Base-by-base conservation (phyloP, 202 grass and related monocot genomes). In the Hordeum pubiflorum region DNA sequence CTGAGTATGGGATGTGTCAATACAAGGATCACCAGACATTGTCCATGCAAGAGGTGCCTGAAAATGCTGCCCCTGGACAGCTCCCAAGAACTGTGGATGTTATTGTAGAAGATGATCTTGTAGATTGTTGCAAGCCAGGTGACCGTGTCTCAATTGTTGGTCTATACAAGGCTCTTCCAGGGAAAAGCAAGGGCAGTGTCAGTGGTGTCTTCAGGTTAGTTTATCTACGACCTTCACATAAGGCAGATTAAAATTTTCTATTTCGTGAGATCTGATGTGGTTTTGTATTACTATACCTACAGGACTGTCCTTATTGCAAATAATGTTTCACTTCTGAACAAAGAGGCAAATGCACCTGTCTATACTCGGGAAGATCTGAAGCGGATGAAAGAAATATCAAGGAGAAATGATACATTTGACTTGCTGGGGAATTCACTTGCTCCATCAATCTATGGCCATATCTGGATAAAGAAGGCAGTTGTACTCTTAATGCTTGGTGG, bases 121-220 rank as follows among this genome's bases (percentile, higher is more conserved):
- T 99, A 40, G 96, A 99, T 91, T 99, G 80, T 93, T 99, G 96
- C 73, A 99, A 99, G 60, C 96, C 96, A 58, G 96, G 96, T 57
- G 96, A 99, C 17, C 92, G 92, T 69, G 92, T 99, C 41, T 87
- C 96, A 83, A 95, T 95, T 76, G 96, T 95, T 8, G 96, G 96
- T n/a, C 82, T 98, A 44, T 93, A 95, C 79, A 98, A 98, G 85
- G 96, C 96, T 80, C 85, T 98, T 75, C 90, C 96, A 69, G 96
- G 96, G 29, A 95, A 98, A 84, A 95, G 92, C 92, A 98, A 95
- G 82, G 96, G 96, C 58, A 98, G 96, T 84, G 89, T 98, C 83
- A 98, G 88, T 76, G 96, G 96, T 39, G 96, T 95, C 37, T 98
- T 95, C 86, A 95, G 95, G 95, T 98, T 61, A 73, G 83, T 74